phyloP scores from a whole-genome alignment of 2,329 filamentous ascomycete species.

The Botrytis hyacinthi region DNA sequence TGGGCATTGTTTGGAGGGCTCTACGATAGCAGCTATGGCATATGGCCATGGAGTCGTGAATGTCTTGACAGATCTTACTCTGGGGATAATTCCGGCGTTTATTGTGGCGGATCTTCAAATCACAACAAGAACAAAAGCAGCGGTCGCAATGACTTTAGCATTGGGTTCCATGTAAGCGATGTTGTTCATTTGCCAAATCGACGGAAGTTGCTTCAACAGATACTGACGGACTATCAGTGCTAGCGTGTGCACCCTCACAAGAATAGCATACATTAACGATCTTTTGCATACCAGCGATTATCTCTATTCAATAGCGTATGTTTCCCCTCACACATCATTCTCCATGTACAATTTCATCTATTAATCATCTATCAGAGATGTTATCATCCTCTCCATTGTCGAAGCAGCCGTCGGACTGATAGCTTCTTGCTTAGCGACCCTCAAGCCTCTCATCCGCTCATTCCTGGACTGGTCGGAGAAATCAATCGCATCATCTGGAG shows the following conservation, averaged over 20 bases:
- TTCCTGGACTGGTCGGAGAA: constrained; percentile 26
- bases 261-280: constrained; percentile 32
- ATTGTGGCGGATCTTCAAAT: constrained; percentile 44
- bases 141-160: constrained; percentile 35
- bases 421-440: constrained; percentile 30
- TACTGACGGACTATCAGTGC: constrained; percentile 25
- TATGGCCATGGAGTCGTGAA: constrained; percentile 43
- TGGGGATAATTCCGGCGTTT: constrained; percentile 43
- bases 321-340: constrained; percentile 24
- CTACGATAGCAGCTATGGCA: constrained; percentile 36
- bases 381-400: constrained; percentile 26
- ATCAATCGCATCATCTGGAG: neutral
- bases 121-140: constrained; percentile 41
- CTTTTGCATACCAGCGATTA: constrained; percentile 30
- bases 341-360: neutral
- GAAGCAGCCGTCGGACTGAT: constrained; percentile 33
- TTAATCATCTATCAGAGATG: neutral
- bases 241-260: constrained; percentile 35
- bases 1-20: constrained; percentile 37
- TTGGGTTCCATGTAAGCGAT: constrained; percentile 42
- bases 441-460: constrained; percentile 32
- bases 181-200: neutral
- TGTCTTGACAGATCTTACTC: constrained; percentile 41
- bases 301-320: constrained; percentile 31
- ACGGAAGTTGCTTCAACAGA: neutral